A percentile compares a stretch with the other conserved stretches of the same genome.
Evolutionary conservation across 2,329 filamentous ascomycete species (phyloP).

Genomic region (Calonectria ilicicola): DNA sequence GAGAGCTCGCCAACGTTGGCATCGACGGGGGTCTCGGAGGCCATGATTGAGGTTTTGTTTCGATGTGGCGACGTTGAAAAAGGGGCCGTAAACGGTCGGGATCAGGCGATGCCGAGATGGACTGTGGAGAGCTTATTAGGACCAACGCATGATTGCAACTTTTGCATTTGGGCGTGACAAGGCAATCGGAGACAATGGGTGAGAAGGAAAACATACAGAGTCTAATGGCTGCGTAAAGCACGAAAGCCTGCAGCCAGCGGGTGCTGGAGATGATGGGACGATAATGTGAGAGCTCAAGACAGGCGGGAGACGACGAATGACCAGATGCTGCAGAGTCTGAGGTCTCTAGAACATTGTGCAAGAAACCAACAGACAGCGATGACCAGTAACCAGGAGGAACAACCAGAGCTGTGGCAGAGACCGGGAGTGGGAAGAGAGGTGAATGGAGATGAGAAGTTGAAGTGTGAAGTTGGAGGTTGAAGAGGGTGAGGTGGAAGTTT

Average conservation of each 20-base stretch:
- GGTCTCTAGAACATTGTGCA: conserved; percentile 55
- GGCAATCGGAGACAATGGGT: neutral
- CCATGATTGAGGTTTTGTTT: conserved; percentile 51
- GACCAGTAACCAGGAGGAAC: conserved; percentile 55
- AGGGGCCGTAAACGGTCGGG: neutral
- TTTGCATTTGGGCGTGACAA: neutral
- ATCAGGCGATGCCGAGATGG: neutral
- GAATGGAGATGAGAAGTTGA: conserved; percentile 39
- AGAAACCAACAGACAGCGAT: conserved; percentile 48
- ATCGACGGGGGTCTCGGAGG: conserved; percentile 53
- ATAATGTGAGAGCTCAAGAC: conserved; percentile 31
- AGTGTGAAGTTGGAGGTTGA: conserved; percentile 37
- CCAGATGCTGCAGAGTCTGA: conserved; percentile 42
- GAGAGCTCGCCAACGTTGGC: conserved; percentile 56
- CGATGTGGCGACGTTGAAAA: conserved; percentile 19
- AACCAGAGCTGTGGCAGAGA: conserved; percentile 54
- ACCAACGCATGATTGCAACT: neutral
- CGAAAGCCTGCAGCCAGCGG: conserved; percentile 38
- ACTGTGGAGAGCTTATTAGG: neutral
- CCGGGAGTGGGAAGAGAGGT: conserved; percentile 42
- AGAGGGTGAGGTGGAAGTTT: conserved; percentile 58
- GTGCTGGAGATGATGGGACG: conserved; percentile 25
- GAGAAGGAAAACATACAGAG: conserved; percentile 22
- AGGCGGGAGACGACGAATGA: conserved; percentile 34
- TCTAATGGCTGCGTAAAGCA: conserved; percentile 35